Conservation (phyloP, 805 yeast genomes). For the Wickerhamiella allomyrinae region DNA sequence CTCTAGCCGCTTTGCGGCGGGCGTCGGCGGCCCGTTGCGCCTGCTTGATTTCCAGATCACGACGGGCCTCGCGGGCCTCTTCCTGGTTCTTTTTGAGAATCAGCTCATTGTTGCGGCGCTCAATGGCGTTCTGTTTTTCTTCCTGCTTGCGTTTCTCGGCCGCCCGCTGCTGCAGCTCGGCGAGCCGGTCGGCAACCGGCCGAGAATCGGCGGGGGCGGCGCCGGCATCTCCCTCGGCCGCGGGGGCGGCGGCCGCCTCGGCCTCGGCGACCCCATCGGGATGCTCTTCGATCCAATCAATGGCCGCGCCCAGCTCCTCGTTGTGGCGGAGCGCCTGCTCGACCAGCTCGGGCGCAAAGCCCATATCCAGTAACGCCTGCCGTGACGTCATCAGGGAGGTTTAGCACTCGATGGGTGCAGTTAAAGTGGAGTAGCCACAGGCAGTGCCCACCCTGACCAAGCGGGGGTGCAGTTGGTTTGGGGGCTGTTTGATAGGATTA, state of each 20-base stretch:
- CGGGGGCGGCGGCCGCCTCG: slow-evolving; percentile 12
- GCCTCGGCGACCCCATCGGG: slow-evolving; percentile 5
- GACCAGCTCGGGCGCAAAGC: slow-evolving; percentile 21
- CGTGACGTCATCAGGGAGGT: slow-evolving; percentile 3
- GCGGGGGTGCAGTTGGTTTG: neutral
- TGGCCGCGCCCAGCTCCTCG: slow-evolving; percentile 19
- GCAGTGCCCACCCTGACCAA: neutral
- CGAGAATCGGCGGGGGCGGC: slow-evolving; percentile 2
- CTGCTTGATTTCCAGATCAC: slow-evolving; percentile 22
- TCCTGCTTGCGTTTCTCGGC: slow-evolving; percentile 21
- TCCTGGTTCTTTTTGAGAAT: slow-evolving; percentile 20
- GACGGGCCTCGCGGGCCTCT: slow-evolving; percentile 19
- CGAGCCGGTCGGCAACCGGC: slow-evolving; percentile 22
- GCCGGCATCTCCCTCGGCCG: slow-evolving; percentile 9
- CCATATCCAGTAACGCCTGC: slow-evolving; percentile 21
- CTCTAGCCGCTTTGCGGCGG: slow-evolving; percentile 20
- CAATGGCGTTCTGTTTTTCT: slow-evolving; percentile 21
- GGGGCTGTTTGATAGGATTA: no score
- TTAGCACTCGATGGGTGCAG: neutral
- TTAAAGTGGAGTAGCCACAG: neutral
- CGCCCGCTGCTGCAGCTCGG: slow-evolving; percentile 21
- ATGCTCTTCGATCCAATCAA: slow-evolving; percentile 23
- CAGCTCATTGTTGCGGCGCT: slow-evolving; percentile 20
- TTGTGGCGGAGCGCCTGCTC: slow-evolving; percentile 20
- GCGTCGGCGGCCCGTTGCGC: slow-evolving; percentile 22